Percentiles rank a stretch among this genome's conserved stretches.
Conservation (phyloP, 1,284 basidiomycete genomes). For the Leucoagaricus sp. region DNA sequence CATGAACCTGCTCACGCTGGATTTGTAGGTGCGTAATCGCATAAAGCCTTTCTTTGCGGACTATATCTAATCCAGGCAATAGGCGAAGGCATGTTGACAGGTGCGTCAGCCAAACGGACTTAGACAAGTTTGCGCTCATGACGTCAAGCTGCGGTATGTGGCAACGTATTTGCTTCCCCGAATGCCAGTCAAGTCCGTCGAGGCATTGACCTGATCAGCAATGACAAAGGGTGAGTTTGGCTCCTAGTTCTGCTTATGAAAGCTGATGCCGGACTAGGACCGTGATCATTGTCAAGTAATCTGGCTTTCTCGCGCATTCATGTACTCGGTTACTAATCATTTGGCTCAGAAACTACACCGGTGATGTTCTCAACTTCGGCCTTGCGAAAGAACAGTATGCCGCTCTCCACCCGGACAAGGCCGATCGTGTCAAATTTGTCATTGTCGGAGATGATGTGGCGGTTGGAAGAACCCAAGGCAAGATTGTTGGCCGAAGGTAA, state of each 20-base stretch:
- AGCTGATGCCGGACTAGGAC: conserved; percentile 46
- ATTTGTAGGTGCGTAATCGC: conserved; percentile 62
- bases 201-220: conserved; percentile 78
- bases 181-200: conserved; percentile 81
- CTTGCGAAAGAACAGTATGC: conserved; percentile 87
- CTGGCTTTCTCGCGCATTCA: neutral
- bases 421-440: conserved; percentile 74
- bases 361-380: conserved; percentile 92
- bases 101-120: conserved; percentile 34
- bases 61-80: conserved; percentile 8
- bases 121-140: neutral
- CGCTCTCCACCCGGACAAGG: conserved; percentile 67
- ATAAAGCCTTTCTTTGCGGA: conserved; percentile 9
- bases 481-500: conserved; percentile 78
- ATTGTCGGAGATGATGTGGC: conserved; percentile 93
- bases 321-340: neutral
- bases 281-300: conserved; percentile 83
- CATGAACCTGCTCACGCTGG: conserved; percentile 89
- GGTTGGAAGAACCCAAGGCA: conserved; percentile 79
- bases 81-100: conserved; percentile 80
- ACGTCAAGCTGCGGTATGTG: conserved; percentile 75
- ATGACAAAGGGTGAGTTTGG: conserved; percentile 68
- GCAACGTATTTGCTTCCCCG: conserved; percentile 87
- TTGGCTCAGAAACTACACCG: conserved; percentile 73
- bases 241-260: neutral